Evolutionary conservation across 192 early-diverging fungal species (phyloP).

Genomic region (Pecoramyces ruminantium): DNA sequence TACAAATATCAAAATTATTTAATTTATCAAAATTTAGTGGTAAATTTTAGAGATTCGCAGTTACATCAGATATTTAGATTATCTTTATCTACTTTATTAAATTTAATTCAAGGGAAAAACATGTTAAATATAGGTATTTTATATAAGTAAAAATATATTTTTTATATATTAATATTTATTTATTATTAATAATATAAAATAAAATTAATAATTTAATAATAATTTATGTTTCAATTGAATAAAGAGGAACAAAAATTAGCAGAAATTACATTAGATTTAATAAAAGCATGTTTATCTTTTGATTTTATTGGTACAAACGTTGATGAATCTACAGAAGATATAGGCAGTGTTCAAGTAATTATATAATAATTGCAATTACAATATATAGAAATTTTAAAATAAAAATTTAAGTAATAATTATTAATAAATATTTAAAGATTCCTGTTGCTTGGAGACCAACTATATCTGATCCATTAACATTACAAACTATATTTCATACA

Average conservation of each 20-base stretch:
- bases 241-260: conserved; percentile 13
- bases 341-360: conserved; percentile 44
- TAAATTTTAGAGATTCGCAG: conserved; percentile 39
- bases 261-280: conserved; percentile 33
- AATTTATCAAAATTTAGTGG: conserved; percentile 23
- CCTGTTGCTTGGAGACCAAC: conserved; percentile 64
- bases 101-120: conserved; percentile 14
- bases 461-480: conserved; percentile 49
- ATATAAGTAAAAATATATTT: no score
- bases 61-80: conserved; percentile 36
- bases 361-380: no score
- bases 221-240: not conserved
- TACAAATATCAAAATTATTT: no score
- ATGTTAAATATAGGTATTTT: conserved; percentile 19
- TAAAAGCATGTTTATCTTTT: conserved; percentile 53
- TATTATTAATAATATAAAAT: no score
- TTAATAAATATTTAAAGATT: conserved; percentile 41
- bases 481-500: conserved; percentile 51
- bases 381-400: no score
- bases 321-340: conserved; percentile 65
- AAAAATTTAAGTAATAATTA: no score
- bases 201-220: no score
- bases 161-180: no score
- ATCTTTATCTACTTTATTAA: conserved; percentile 13
- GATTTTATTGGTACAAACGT: conserved; percentile 66